Base-by-base conservation (phyloP, 2,329 filamentous ascomycete species). In the Botrytis sinoallii region DNA sequence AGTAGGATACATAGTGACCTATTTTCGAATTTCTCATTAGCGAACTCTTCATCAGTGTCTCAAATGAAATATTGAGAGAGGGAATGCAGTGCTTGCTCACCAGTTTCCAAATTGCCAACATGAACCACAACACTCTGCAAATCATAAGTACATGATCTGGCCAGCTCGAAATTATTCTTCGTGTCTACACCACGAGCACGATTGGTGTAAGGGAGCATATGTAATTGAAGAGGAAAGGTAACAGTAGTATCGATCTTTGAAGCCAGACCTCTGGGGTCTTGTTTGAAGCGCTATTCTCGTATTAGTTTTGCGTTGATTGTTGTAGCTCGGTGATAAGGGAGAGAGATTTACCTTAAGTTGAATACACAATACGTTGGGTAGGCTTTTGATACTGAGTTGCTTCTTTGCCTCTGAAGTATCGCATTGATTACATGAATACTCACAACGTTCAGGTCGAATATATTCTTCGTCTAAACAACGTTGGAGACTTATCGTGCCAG, bases 111-210 rank as follows among this genome's bases (percentile, higher is more conserved):
- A 82, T 95, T 94, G 70, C 95, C 95, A 75, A 97, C 93, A 80
- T 98, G 95, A 57, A 97, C 95, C 35, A 98, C 92, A 4, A 97
- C 95, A 75, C 93, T 94, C 29, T 95, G 88, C 1, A 98, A 88
- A 77, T 97, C 94, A 81, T 98, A 98, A 8, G 92, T 89, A 79
- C 92, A 94, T 8, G 88, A 90, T 78, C 89, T 85, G 72, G 86
- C 86, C 29, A 91, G 82, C 78, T 91, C 89, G 67, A 84, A 84
- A 72, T 83, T 84, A 64, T 88, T 84, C 76, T 84, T 86, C 9
- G 79, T 79, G 74, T 89, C 86, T 57, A 85, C 82, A 64, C 81
- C 83, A 74, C 86, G 85, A 57, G 89, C 88, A 29, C 89, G 87
- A 64, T 92, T 93, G 0, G 94, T 96, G 82, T 97, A 98, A 0